Base-by-base conservation (phyloP, 2,329 filamentous ascomycete species). In the Colletotrichum tropicicola region DNA sequence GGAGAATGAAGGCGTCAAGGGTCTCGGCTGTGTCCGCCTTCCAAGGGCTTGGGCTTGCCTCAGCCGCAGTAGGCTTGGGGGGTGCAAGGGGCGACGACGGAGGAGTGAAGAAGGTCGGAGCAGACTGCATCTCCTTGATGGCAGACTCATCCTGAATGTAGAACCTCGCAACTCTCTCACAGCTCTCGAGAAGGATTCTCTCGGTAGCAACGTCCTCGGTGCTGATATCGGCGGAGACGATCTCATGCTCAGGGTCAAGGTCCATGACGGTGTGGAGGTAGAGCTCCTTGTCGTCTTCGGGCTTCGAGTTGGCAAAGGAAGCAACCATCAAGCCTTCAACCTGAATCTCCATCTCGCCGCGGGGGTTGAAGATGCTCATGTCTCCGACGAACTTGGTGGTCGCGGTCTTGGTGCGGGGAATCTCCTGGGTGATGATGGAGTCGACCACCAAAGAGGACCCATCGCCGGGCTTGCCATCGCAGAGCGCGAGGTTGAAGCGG, bases 241-340 rank as follows among this genome's bases (percentile, higher is more conserved):
- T 78, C 43, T 77, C 74, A 30, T 80, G 72, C 12, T 78, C 78
- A 0, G 81, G 80, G 48, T 83, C 80, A 5, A 80, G 23, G n/a
- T 80, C 75, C 60, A 76, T 68, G 5, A 69, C 69, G 0, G 77
- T 78, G 27, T 74, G 73, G 4, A 79, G 67, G 47, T 78, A 79
- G 8, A 79, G 67, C 60, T 78, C 77, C 45, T 74, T 71, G 59
- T 78, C 75, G 0, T 74, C 63, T 12, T 73, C 71, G 4, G 73
- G 71, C 43, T 66, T 72, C 1, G 74, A 72, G 0, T 73, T 57
- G 5, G 72, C 70, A 37, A 78, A 73, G 0, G 77, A 76, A 0
- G 70, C 71, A 1, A 79, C 75, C 0, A 71, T 73, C 4, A 79
- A 70, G 0, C 72, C 73, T 30, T 78, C 73, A 4, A 79, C 66